Evolutionary conservation across 495 filamentous ascomycete genomes (phyloP).

Genomic region (Halenospora varia): DNA sequence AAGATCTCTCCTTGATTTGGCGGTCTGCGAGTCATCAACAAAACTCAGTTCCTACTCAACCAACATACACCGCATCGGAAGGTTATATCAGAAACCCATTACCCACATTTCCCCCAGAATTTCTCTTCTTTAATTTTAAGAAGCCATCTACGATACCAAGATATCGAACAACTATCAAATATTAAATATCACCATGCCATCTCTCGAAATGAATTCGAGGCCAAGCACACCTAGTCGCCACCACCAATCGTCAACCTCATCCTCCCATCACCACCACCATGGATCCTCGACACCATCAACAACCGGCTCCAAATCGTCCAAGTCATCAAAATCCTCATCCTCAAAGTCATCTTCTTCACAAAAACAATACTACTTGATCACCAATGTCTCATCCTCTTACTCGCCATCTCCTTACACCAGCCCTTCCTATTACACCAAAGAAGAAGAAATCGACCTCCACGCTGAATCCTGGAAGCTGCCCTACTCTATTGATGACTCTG

Average conservation of each 20-base stretch:
- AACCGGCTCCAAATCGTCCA: background rate
- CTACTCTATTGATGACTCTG: constrained; percentile 52
- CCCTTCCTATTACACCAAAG: background rate
- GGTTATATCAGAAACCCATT: background rate
- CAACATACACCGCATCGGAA: background rate
- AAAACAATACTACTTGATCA: constrained; percentile 21
- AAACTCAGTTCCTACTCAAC: too few relatives aligned
- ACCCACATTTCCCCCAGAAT: background rate
- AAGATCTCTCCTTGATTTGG: background rate
- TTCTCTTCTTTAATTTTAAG: background rate
- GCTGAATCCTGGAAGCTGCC: constrained; percentile 40
- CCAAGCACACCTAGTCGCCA: background rate
- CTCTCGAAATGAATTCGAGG: background rate
- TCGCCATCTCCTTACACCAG: background rate
- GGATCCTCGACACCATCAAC: background rate
- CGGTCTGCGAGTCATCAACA: background rate
- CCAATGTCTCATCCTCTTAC: constrained; percentile 7
- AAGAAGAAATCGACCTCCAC: constrained; percentile 13
- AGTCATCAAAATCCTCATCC: background rate
- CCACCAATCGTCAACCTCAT: background rate
- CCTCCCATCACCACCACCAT: background rate
- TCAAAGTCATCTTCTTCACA: background rate
- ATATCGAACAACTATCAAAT: background rate
- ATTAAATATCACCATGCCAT: background rate
- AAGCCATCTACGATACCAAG: background rate